Evolutionary conservation across 257 asterid genomes (phyloP).

Genomic region (Anisodus acutangulus): DNA sequence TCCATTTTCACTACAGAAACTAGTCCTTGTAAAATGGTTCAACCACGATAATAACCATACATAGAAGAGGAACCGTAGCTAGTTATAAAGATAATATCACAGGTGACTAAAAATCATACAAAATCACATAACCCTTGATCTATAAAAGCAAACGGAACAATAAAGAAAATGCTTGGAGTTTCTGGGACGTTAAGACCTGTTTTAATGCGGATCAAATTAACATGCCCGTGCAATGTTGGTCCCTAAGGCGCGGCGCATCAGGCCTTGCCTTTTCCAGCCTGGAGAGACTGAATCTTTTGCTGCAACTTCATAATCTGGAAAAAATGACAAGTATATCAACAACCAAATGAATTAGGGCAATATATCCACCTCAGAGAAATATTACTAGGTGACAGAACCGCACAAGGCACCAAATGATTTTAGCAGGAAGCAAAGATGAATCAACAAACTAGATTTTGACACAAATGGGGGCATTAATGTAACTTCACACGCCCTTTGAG

Average conservation of each 20-base stretch:
- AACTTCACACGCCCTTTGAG: too few species aligned
- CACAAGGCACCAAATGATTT: not conserved
- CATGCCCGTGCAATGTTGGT: not conserved
- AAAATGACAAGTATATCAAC: conserved; percentile 10
- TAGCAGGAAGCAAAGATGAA: not conserved
- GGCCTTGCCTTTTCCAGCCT: conserved; percentile 87
- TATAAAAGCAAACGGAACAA: conserved; percentile 6
- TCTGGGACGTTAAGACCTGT: not conserved
- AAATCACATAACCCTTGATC: not conserved
- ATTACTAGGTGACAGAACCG: not conserved
- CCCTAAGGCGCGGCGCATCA: conserved; percentile 17
- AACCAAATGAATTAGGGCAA: not conserved
- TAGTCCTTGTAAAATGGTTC: not conserved
- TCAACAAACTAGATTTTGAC: not conserved
- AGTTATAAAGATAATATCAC: not conserved
- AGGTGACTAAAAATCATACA: not conserved
- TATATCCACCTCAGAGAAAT: not conserved
- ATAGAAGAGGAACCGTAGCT: not conserved
- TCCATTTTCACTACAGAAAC: not conserved
- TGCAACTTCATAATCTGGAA: conserved; percentile 76
- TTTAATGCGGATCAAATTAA: not conserved
- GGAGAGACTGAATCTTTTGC: conserved; percentile 78
- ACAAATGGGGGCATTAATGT: too few species aligned
- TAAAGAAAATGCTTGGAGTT: not conserved
- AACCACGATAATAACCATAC: not conserved